These are phyloP conservation scores for Alternaria sp. DNA, from an alignment of 2,329 filamentous ascomycete species.

Conservation along the genomic window DNA sequence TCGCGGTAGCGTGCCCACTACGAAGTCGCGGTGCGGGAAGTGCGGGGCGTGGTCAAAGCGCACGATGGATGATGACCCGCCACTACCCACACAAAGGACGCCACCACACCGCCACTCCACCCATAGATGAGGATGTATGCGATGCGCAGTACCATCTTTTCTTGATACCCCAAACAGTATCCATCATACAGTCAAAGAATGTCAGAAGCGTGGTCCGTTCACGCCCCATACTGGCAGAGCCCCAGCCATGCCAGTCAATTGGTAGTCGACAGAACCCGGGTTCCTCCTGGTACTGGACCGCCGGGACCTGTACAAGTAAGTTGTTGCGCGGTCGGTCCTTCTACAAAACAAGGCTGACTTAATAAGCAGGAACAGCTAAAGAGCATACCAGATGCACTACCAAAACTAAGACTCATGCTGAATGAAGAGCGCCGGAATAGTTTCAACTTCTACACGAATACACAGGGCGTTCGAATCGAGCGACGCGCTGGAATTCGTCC, in stretches of 20 bases:
- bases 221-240: neutral
- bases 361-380: neutral
- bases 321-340: accelerated
- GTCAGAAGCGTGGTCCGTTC: neutral
- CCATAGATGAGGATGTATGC: neutral
- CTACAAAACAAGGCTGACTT: neutral
- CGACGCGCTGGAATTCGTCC: too few relatives aligned
- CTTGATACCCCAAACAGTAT: neutral
- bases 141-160: neutral
- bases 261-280: neutral
- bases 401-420: neutral
- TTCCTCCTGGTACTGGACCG: neutral
- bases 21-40: too few relatives aligned
- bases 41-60: neutral
- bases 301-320: neutral
- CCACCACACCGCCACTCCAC: neutral
- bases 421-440: neutral
- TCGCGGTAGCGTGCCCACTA: too few relatives aligned
- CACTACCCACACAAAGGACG: neutral
- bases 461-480: neutral
- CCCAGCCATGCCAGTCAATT: neutral
- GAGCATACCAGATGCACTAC: neutral
- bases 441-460: neutral
- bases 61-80: neutral
- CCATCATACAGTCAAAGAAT: neutral